These are phyloP conservation scores for Yamadazyma laniorum DNA, from an alignment of 805 yeast genomes.

Conservation along the genomic window DNA sequence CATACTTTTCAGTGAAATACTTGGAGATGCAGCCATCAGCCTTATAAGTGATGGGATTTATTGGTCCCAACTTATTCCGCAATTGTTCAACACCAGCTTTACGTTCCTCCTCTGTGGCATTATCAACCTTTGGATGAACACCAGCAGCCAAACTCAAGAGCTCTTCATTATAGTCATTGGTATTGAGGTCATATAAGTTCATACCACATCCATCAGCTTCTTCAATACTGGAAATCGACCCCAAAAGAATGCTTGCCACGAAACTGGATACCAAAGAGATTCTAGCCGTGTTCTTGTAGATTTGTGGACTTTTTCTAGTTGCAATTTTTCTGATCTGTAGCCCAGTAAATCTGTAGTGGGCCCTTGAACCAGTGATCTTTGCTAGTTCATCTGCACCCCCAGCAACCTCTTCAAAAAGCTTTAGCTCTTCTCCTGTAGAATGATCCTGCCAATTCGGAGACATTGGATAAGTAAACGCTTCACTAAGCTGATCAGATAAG, in stretches of 20 bases:
- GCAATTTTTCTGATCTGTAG: constrained; percentile 81
- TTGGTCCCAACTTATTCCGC: constrained; percentile 51
- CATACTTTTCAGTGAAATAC: constrained; percentile 66
- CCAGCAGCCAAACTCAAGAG: constrained; percentile 57
- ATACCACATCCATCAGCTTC: constrained; percentile 91
- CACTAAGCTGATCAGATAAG: constrained; percentile 46
- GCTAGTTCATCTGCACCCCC: constrained; percentile 66
- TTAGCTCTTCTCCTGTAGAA: constrained; percentile 70
- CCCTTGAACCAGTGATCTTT: constrained; percentile 74
- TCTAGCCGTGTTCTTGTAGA: constrained; percentile 54
- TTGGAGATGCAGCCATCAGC: constrained; percentile 51
- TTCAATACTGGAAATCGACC: constrained; percentile 63
- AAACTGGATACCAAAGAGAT: constrained; percentile 80
- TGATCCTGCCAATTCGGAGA: constrained; percentile 97
- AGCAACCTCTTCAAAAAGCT: constrained; percentile 54
- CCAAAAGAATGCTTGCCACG: constrained; percentile 67
- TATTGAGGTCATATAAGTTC: constrained; percentile 76
- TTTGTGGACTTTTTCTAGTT: constrained; percentile 46
- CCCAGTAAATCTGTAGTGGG: constrained; percentile 88
- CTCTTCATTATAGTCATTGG: constrained; percentile 53
- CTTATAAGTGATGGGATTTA: constrained; percentile 50
- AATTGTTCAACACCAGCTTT: constrained; percentile 39
- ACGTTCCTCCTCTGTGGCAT: constrained; percentile 19
- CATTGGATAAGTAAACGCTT: constrained; percentile 57
- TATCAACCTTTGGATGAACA: constrained; percentile 44